These are phyloP conservation scores for Phytopythium vexans DNA, from an alignment of 352 stramenopile genomes.

Conservation along the genomic window DNA sequence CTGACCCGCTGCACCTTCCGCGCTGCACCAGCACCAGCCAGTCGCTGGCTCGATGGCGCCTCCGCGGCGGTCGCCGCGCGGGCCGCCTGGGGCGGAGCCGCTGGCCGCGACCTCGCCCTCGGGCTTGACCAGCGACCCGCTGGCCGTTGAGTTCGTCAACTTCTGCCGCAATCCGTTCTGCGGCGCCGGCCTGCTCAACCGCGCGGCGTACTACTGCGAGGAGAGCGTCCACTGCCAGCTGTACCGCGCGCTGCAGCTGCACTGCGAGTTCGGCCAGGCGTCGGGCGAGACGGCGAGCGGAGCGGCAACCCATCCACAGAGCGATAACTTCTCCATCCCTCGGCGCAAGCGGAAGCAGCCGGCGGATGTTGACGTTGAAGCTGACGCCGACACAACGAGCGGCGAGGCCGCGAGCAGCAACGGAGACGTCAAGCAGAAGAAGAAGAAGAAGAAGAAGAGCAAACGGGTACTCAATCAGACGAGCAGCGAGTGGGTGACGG, in stretches of 20 bases:
- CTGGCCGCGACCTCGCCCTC: too few relatives aligned
- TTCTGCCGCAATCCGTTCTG: conserved; percentile 59
- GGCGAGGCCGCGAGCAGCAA: background rate
- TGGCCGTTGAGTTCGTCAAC: conserved; percentile 2
- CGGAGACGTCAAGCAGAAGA: conserved; percentile 2
- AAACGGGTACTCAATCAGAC: conserved; percentile 6
- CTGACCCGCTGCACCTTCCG: too few relatives aligned
- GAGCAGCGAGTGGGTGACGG: background rate
- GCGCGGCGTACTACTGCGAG: conserved; percentile 41
- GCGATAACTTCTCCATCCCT: conserved; percentile 28
- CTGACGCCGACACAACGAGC: background rate
- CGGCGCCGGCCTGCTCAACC: conserved; percentile 30
- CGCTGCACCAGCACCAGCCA: too few relatives aligned
- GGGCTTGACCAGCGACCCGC: too few relatives aligned
- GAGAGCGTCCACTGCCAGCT: conserved; percentile 47
- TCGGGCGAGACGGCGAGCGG: conserved; percentile 2
- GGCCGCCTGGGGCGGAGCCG: too few relatives aligned
- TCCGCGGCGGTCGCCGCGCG: too few relatives aligned
- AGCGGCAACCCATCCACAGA: background rate
- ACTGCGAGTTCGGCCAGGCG: conserved; percentile 29
- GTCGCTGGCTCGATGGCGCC: too few relatives aligned
- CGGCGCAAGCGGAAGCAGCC: conserved; percentile 13
- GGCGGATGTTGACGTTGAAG: background rate
- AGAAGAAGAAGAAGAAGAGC: conserved; percentile 16
- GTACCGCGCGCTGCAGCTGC: conserved; percentile 46